A percentile compares a stretch with the other conserved stretches of the same genome.
These are phyloP conservation scores for Vitis cinerea DNA, from an alignment of 164 flowering plant genomes.

Conservation along the genomic window DNA sequence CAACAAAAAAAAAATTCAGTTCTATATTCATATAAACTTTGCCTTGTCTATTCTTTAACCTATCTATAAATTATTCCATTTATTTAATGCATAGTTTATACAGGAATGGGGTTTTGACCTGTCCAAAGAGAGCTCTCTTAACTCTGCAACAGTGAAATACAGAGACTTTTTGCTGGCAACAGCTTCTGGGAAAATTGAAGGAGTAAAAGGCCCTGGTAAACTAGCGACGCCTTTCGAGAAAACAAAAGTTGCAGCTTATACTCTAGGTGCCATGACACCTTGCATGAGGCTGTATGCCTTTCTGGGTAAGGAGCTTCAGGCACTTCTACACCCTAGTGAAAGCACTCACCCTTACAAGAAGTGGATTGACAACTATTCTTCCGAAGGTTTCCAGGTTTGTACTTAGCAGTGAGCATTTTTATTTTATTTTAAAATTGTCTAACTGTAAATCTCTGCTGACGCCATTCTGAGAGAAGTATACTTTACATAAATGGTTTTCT, in stretches of 20 bases:
- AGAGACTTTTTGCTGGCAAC: constrained; percentile 87
- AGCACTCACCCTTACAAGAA: constrained; percentile 58
- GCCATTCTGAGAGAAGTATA: constrained; percentile 1
- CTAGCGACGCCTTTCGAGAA: constrained; percentile 96
- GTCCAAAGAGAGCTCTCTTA: constrained; percentile 41
- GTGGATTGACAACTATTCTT: constrained; percentile 80
- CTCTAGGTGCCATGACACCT: constrained; percentile 91
- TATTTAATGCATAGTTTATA: constrained; percentile 21
- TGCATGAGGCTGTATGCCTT: constrained; percentile 90
- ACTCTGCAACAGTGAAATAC: constrained; percentile 66
- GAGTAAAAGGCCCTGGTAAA: constrained; percentile 75
- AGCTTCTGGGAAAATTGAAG: constrained; percentile 94
- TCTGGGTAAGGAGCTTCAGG: constrained; percentile 65
- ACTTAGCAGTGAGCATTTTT: background rate
- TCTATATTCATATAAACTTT: too few species aligned
- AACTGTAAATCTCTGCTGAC: constrained; percentile 7
- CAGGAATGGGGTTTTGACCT: constrained; percentile 84
- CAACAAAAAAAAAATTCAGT: too few species aligned
- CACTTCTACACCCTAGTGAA: constrained; percentile 38
- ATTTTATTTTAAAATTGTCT: constrained; percentile 1
- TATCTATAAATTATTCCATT: background rate
- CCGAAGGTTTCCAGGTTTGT: constrained; percentile 73
- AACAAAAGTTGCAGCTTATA: constrained; percentile 93
- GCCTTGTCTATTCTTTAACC: background rate
- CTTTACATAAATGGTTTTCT: constrained; percentile 6